Percentiles rank a stretch among this genome's conserved stretches.
Evolutionary conservation across 345 rosid species (phyloP).

Genomic region (Gynandropsis gynandra): DNA sequence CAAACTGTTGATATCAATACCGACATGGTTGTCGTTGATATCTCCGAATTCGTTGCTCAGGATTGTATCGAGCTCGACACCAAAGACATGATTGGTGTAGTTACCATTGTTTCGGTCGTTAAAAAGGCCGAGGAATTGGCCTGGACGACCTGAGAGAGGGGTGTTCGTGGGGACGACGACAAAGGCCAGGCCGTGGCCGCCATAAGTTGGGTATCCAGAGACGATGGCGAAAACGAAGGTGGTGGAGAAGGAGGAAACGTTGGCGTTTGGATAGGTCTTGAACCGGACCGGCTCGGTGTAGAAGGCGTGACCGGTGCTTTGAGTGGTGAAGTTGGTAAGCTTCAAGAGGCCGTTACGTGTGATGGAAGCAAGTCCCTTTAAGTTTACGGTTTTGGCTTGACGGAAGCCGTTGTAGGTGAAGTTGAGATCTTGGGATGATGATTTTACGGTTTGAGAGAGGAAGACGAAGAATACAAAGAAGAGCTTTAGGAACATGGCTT

Average conservation of each 20-base stretch:
- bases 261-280: conserved; percentile 36
- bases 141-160: conserved; percentile 18
- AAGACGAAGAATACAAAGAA: conserved; percentile 3
- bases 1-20: conserved; percentile 37
- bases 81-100: conserved; percentile 31
- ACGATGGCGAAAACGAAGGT: conserved; percentile 47
- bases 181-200: conserved; percentile 41
- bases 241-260: conserved; percentile 44
- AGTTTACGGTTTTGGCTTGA: conserved; percentile 27
- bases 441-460: not conserved
- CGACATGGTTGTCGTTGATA: conserved; percentile 35
- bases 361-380: conserved; percentile 39
- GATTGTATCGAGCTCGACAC: conserved; percentile 46
- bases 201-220: not conserved
- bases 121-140: conserved; percentile 37
- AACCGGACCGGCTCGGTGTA: conserved; percentile 41
- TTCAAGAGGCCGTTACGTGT: conserved; percentile 39
- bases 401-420: conserved; percentile 23
- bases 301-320: conserved; percentile 54
- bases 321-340: conserved; percentile 37
- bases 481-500: conserved; percentile 12
- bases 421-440: conserved; percentile 12
- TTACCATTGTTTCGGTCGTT: conserved; percentile 26
- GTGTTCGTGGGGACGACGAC: conserved; percentile 32
- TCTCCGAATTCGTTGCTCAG: conserved; percentile 14